Conservation (phyloP, 2,329 filamentous ascomycete genomes). For the Alternaria arbusti region DNA sequence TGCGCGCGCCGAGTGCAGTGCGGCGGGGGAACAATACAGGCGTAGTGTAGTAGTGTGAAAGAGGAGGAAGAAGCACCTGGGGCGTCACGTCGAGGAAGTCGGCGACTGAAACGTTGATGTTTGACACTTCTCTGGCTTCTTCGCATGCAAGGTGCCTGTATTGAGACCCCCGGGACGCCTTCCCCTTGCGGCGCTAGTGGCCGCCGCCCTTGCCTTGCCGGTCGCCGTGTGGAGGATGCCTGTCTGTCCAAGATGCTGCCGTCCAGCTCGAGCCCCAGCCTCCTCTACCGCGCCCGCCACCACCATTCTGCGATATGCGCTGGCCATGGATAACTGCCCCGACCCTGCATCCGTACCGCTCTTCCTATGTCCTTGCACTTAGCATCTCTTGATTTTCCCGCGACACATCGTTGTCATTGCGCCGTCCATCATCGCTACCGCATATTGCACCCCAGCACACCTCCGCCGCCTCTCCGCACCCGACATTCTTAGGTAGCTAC, state of each 20-base stretch:
- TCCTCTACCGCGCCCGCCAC: constrained; percentile 15
- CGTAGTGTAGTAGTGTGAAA: background rate
- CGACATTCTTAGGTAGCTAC: constrained; percentile 29
- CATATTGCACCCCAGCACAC: constrained; percentile 13
- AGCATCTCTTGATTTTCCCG: constrained; percentile 14
- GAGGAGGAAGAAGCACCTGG: background rate
- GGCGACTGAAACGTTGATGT: constrained; percentile 11
- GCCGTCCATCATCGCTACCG: constrained; percentile 7
- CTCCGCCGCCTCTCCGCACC: constrained; percentile 16
- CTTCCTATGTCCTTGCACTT: constrained; percentile 28
- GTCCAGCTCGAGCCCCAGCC: constrained; percentile 12
- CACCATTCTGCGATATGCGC: constrained; percentile 22
- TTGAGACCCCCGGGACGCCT: background rate
- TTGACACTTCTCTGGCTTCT: constrained; percentile 6
- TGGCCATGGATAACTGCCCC: constrained; percentile 25
- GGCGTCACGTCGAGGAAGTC: background rate
- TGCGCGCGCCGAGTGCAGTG: background rate
- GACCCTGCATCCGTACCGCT: constrained; percentile 12
- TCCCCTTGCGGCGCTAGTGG: constrained; percentile 2
- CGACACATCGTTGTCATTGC: constrained; percentile 10
- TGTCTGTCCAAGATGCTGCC: background rate
- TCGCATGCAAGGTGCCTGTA: background rate
- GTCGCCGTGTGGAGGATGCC: constrained; percentile 7
- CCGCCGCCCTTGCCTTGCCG: constrained; percentile 1
- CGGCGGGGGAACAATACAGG: background rate